A percentile compares a stretch with the other conserved stretches of the same genome.
Conservation (phyloP, 2,329 filamentous ascomycete genomes). For the Beauveria rudraprayagi region DNA sequence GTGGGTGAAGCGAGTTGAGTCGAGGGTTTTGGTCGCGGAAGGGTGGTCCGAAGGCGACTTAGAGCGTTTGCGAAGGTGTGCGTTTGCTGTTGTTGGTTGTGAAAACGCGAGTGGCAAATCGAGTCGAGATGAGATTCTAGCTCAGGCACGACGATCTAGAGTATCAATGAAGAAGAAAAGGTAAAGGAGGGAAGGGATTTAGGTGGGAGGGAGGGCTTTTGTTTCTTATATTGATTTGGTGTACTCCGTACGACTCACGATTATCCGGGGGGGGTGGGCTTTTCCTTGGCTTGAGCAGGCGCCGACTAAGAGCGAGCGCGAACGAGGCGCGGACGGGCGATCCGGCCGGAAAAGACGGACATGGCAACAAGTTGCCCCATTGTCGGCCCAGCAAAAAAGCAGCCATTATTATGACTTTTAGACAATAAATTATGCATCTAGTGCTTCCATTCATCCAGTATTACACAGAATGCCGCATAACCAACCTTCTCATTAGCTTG, state of each 20-base stretch:
- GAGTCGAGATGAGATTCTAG: constrained; percentile 2
- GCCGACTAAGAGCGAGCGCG: constrained; percentile 9
- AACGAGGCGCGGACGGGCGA: constrained; percentile 10
- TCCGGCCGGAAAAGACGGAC: constrained; percentile 10
- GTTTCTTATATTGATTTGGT: constrained; percentile 12
- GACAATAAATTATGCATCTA: not conserved
- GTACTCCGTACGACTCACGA: constrained; percentile 8
- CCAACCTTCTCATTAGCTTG: not conserved
- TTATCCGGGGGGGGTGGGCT: constrained; percentile 1
- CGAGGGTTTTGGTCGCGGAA: not conserved
- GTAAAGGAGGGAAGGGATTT: not conserved
- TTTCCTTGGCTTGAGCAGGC: constrained; percentile 1
- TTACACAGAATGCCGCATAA: not conserved
- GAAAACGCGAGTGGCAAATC: not conserved
- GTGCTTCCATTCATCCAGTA: not conserved
- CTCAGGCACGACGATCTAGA: constrained; percentile 6
- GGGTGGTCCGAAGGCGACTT: constrained; percentile 1
- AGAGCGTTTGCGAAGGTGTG: not conserved
- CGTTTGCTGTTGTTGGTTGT: not conserved
- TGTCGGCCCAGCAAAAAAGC: constrained; percentile 1
- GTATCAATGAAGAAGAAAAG: not conserved
- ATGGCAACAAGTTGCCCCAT: not conserved
- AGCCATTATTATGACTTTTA: not conserved
- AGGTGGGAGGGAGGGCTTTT: constrained; percentile 2
- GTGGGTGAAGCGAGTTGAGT: not conserved